Base-by-base conservation (phyloP, 495 filamentous ascomycete species). In the Penicillium waksmanii region DNA sequence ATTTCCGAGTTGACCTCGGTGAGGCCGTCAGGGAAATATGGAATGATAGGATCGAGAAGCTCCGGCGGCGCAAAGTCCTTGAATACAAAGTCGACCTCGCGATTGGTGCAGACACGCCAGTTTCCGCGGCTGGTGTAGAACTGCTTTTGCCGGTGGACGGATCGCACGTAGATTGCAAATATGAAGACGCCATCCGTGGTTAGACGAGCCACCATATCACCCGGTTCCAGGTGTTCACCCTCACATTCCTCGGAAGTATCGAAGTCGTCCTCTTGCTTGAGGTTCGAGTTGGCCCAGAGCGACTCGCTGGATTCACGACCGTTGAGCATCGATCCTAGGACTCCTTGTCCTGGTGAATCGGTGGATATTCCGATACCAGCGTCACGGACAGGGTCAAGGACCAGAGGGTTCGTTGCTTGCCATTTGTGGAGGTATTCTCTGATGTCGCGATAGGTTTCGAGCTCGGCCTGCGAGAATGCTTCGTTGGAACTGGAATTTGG, bases 101-200 rank as follows among this genome's bases (percentile, higher is more conserved):
- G 63, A 6, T 70, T 60, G 2, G 59, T 63, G 49, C 78, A 77
- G 36, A 87, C 77, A n/a, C 88, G 76, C 90, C 90, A 96, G 61
- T 85, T 85, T 21, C 92, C 92, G 31, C 82, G 77, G 48, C 80
- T 79, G 0, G 86, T 87, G 67, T 93, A 93, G 66, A 89, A 93
- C 55, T 96, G 90, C 49, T 78, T 73, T 54, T 85, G 80, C 52
- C 75, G 78, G 46, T 85, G 81, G 51, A 90, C 66, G 13, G 83
- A 81, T 19, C 84, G 85, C 12, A 94, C 77, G 66, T 87, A 93
- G 27, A 96, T 80, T 27, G 85, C 89, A n/a, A 90, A 74, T 5
- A 75, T 77, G 50, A 82, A 70, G 6, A 80, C 63, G 23, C 74
- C 77, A n/a, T 76, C 73, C 3, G 70, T 57, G 2, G 61, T 61